Conservation (phyloP, 2,329 filamentous ascomycete species). For the Aschersonia sp. region DNA sequence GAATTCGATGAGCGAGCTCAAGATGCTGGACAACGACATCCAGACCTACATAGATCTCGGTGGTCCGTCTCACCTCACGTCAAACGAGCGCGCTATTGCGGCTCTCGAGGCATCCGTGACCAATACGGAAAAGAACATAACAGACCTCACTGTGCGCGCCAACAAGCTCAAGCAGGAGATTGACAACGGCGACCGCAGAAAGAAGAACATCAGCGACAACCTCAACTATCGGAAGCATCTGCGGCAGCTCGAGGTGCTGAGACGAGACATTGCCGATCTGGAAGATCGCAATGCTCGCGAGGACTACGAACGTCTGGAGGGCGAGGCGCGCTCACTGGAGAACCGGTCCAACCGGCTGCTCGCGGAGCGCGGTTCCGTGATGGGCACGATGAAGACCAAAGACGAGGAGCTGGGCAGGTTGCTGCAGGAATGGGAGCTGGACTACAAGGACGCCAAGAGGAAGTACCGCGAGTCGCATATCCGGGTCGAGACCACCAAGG, state of each 20-base stretch:
- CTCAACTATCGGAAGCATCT: constrained; percentile 68
- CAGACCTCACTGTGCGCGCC: constrained; percentile 50
- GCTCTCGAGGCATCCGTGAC: constrained; percentile 51
- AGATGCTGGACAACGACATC: constrained; percentile 63
- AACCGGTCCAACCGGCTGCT: constrained; percentile 52
- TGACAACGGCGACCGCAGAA: constrained; percentile 66
- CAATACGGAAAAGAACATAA: constrained; percentile 52
- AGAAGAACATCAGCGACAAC: constrained; percentile 81
- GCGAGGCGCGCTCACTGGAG: constrained; percentile 55
- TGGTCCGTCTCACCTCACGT: constrained; percentile 55
- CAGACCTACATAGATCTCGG: constrained; percentile 63
- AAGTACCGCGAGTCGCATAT: constrained; percentile 83
- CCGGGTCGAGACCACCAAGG: constrained; percentile 80
- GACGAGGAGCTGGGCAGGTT: constrained; percentile 64
- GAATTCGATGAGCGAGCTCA: constrained; percentile 63
- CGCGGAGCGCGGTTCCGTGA: constrained; percentile 58
- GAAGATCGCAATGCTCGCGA: constrained; percentile 68
- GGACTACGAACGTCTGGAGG: constrained; percentile 61
- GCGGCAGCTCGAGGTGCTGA: constrained; percentile 51
- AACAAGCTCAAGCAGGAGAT: constrained; percentile 68
- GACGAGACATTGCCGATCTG: constrained; percentile 57
- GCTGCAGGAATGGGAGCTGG: constrained; percentile 66
- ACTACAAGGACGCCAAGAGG: constrained; percentile 69
- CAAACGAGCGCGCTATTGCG: constrained; percentile 55
- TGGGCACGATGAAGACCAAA: constrained; percentile 70